These are phyloP conservation scores for Picea glauca DNA, from an alignment of 75 land plant genomes.

Conservation along the genomic window DNA sequence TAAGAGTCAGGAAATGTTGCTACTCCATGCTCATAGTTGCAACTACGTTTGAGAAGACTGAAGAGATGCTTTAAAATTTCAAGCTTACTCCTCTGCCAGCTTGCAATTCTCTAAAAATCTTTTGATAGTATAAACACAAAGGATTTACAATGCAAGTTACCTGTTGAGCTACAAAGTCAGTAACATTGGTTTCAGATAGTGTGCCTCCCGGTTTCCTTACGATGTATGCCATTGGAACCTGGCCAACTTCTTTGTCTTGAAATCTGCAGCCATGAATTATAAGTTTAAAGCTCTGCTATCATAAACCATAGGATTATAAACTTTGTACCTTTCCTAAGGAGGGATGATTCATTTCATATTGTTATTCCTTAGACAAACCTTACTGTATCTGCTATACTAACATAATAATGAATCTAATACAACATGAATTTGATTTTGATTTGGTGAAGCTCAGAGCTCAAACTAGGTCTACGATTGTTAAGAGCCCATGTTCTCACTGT, in stretches of 20 bases:
- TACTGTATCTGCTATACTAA: too few relatives aligned
- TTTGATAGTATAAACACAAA: neutral
- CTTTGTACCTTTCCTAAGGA: too few relatives aligned
- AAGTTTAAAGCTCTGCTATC: neutral
- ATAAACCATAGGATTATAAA: too few relatives aligned
- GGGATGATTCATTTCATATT: too few relatives aligned
- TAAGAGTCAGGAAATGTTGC: neutral
- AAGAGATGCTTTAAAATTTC: neutral
- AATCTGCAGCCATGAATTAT: neutral
- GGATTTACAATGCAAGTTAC: constrained; percentile 2
- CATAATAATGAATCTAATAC: too few relatives aligned
- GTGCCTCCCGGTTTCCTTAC: constrained; percentile 11
- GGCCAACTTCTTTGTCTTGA: constrained; percentile 18
- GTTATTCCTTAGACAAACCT: too few relatives aligned
- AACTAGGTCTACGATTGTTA: too few relatives aligned
- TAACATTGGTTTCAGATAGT: constrained; percentile 7
- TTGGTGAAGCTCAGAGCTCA: too few relatives aligned
- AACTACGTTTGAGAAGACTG: too few relatives aligned
- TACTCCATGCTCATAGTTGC: too few relatives aligned
- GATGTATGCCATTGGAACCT: constrained; percentile 21
- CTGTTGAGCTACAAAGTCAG: constrained; percentile 18
- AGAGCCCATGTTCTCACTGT: too few relatives aligned
- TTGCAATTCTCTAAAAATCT: neutral
- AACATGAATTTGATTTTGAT: too few relatives aligned
- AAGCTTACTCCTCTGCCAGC: neutral